Evolutionary conservation across 75 land plant genomes (phyloP), one percentile per base, ranked within the genome.

Genomic region (Pinus taeda): DNA sequence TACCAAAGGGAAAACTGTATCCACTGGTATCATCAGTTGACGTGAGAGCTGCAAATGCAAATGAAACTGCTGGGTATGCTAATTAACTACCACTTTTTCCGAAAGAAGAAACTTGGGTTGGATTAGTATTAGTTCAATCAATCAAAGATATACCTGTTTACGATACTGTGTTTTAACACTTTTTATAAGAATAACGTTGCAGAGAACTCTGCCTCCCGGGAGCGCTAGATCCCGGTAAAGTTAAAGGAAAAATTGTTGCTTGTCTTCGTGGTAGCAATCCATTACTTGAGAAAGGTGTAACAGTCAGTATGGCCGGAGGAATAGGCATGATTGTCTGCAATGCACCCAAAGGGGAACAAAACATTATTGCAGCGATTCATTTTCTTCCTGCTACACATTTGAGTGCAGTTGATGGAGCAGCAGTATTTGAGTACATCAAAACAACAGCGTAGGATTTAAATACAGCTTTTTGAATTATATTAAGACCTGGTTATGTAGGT

Each of bases 321-420:
- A 76, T 61, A 6, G 85, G 75, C 22, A 82, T 73, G 80, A 82
- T 84, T 60, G 67, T 83, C 70, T 79, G 45, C 75, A 83, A 83
- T 76, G 20, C 60, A 18, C 71, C 58, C 4, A 79, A 21, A 3
- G 55, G 59, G 58, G 84, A 62, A 15, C 26, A 70, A 14, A 74
- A 73, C 1, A 6, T 92, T 45, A 17, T 61, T 0, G 81, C 83
- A 7, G 86, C 86, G 71, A 74, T 84, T 26, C 85, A 89, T 59
- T 57, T 87, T 57, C 83, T 91, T 21, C 95, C 93, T 1, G 87
- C 93, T 4, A 45, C 78, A 2, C 79, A 77, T 18, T 15, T 94
- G 80, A 59, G 57, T 63, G 77, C 71, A 33, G 49, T 42, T 15
- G 84, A 85, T 71, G 89, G 86, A 7, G 56, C 26, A 0, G 21